Conservation (phyloP, 345 rosid species). For the Geranium brycei region DNA sequence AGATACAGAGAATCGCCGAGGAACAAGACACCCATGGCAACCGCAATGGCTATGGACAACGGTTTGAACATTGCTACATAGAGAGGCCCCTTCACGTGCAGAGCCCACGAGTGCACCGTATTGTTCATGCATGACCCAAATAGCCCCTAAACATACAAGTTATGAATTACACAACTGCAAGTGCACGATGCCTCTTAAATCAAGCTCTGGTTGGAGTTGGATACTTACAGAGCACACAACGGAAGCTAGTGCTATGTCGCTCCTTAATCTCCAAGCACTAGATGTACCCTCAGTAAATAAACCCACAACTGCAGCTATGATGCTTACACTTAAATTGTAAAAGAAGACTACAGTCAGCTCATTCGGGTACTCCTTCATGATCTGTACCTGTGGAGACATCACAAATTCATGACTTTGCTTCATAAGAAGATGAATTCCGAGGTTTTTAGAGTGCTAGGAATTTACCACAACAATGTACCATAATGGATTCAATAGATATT, state of each 20-base stretch:
- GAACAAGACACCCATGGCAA: slow-evolving; percentile 50
- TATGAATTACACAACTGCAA: neutral
- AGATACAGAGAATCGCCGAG: slow-evolving; percentile 62
- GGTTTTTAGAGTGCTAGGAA: neutral
- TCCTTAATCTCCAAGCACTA: slow-evolving; percentile 50
- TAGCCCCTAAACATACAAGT: slow-evolving; percentile 31
- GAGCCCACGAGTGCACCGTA: slow-evolving; percentile 46
- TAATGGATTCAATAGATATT: slow-evolving; percentile 52
- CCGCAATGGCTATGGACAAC: slow-evolving; percentile 63
- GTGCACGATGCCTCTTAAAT: neutral
- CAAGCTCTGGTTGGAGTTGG: neutral
- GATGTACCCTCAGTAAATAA: slow-evolving; percentile 35
- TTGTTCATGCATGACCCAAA: slow-evolving; percentile 47
- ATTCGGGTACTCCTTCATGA: slow-evolving; percentile 78
- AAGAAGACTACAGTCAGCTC: slow-evolving; percentile 72
- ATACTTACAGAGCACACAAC: slow-evolving; percentile 66
- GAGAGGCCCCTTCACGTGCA: slow-evolving; percentile 59
- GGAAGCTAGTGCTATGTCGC: slow-evolving; percentile 47
- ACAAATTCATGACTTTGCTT: neutral
- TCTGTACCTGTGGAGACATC: slow-evolving; percentile 41
- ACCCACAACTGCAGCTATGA: slow-evolving; percentile 44
- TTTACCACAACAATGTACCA: slow-evolving; percentile 90
- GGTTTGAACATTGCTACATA: slow-evolving; percentile 66
- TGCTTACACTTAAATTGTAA: slow-evolving; percentile 56
- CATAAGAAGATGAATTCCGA: neutral